These are phyloP conservation scores for Laburnicola sp. DNA, from an alignment of 2,329 filamentous ascomycete species.

Conservation along the genomic window DNA sequence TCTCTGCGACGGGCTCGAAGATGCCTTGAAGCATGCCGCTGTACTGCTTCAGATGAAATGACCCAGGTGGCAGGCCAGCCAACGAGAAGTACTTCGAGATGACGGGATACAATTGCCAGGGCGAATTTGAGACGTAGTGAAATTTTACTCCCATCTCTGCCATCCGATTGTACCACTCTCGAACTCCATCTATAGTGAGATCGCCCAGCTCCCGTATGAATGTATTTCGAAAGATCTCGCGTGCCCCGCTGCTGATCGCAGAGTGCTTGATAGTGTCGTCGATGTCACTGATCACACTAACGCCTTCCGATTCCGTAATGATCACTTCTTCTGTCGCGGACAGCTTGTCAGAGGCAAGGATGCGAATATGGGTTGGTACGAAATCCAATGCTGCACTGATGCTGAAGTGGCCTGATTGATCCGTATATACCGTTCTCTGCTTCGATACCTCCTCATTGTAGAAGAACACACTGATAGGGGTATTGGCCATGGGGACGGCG, in stretches of 20 bases:
- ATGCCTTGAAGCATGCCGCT: constrained; percentile 97
- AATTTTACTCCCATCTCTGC: constrained; percentile 80
- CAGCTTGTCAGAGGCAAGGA: constrained; percentile 82
- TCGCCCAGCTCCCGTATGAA: constrained; percentile 85
- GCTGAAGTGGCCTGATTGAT: constrained; percentile 86
- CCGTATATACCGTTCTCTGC: constrained; percentile 80
- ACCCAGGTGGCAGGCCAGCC: constrained; percentile 80
- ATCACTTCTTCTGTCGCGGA: constrained; percentile 78
- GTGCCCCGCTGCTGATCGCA: constrained; percentile 81
- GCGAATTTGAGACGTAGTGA: constrained; percentile 99
- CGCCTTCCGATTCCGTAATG: constrained; percentile 74
- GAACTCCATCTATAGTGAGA: constrained; percentile 82
- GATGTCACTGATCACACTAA: constrained; percentile 95
- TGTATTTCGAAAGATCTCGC: constrained; percentile 94
- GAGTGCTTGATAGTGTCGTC: constrained; percentile 98
- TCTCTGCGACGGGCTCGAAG: constrained; percentile 93
- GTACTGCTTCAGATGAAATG: constrained; percentile 95
- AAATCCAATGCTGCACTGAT: constrained; percentile 83
- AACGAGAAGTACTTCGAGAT: constrained; percentile 81
- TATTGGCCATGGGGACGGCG: constrained; percentile 75
- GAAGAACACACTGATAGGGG: constrained; percentile 89
- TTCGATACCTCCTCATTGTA: constrained; percentile 84
- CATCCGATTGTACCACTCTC: constrained; percentile 83
- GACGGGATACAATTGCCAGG: constrained; percentile 95
- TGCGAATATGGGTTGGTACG: constrained; percentile 83